Base-by-base conservation (phyloP, 805 yeast species). In the Candida ovalis region DNA sequence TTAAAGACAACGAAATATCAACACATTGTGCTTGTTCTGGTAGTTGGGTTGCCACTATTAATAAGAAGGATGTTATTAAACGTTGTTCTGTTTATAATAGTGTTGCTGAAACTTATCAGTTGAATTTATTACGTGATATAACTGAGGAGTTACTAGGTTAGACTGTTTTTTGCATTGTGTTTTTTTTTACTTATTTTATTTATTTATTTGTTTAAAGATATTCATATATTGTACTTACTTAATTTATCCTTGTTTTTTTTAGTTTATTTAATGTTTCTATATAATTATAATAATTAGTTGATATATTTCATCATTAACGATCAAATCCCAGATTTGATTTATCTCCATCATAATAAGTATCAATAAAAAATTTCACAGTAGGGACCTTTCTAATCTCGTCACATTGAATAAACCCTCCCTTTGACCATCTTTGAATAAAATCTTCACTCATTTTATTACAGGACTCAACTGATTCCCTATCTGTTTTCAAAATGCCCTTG, bases 11-110 rank as follows among this genome's bases (percentile, higher is more conserved):
- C 56, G 83, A 84, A 52, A 73, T 94, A 77, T 77, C 89, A 28
- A 73, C 73, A 27, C 81, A 81, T 63, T 95, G 99, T 66, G 68
- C 78, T 19, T 94, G 99, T 63, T 92, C 99, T 0, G 99, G 99
- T 8, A 63, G 68, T 15, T 90, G 96, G 96, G 71, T 66, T 3
- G 83, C 80, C 42, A 80, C 87, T 0, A 63, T 82, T 19, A 61
- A 72, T 4, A 69, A 70, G 43, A 67, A 61, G 4, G 76, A 73
- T 0, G 60, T 89, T 7, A 65, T 71, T 17, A 68, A 69, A 44
- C 72, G 73, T 44, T 58, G 83, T 3, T 63, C 61, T 6, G 73
- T 81, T 0, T 88, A 76, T 62, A 69, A 69, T 21, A 81, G 78
- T 49, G 82, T 89, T 13, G 80, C 92, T 1, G 68, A 69, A 13